phyloP scores from a whole-genome alignment of 371 early-diverging fungal genomes.

The Apophysomyces trapeziformis region DNA sequence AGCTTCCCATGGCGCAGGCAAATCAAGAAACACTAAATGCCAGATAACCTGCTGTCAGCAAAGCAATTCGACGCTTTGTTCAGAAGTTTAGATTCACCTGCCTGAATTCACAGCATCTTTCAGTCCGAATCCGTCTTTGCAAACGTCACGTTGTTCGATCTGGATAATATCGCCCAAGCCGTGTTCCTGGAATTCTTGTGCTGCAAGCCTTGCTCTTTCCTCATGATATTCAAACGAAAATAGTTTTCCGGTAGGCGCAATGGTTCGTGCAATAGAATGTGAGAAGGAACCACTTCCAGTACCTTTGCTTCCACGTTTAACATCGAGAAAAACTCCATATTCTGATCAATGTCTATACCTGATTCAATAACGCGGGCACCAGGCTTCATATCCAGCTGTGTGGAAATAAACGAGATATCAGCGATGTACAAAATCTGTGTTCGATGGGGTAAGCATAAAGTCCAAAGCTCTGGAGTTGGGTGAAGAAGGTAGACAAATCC shows the following conservation, averaged over 20 bases:
- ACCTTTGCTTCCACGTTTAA: constrained; percentile 42
- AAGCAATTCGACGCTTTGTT: neutral
- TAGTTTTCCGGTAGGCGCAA: constrained; percentile 86
- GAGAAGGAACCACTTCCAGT: constrained; percentile 97
- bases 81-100: constrained; percentile 19
- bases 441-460: constrained; percentile 88
- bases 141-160: constrained; percentile 84
- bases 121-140: constrained; percentile 88
- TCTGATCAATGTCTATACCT: constrained; percentile 46
- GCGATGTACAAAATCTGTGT: constrained; percentile 95
- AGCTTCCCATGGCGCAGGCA: constrained; percentile 97
- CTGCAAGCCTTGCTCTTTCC: constrained; percentile 73
- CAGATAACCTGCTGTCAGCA: neutral
- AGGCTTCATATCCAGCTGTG: constrained; percentile 82
- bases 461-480: constrained; percentile 97
- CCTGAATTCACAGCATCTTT: constrained; percentile 76
- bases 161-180: constrained; percentile 72
- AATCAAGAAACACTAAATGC: constrained; percentile 87
- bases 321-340: neutral
- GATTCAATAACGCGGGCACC: constrained; percentile 90
- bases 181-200: constrained; percentile 82
- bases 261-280: constrained; percentile 88
- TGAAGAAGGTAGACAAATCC: constrained; percentile 90
- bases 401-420: constrained; percentile 89
- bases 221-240: constrained; percentile 95